These are phyloP conservation scores for Auriscalpium orientale DNA, from an alignment of 768 basidiomycete genomes.

Conservation along the genomic window DNA sequence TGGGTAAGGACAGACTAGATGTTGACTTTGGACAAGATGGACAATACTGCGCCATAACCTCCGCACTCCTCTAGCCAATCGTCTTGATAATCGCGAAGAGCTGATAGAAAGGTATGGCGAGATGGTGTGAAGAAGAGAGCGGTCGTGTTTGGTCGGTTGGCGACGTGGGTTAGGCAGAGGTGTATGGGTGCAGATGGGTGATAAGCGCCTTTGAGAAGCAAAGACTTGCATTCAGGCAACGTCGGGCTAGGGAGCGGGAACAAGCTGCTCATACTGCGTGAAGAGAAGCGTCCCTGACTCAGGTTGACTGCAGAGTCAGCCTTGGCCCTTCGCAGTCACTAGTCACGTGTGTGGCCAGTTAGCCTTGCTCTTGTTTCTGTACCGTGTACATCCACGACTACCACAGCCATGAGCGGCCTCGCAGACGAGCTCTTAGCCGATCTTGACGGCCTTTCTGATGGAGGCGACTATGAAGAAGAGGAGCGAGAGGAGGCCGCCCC, in stretches of 20 bases:
- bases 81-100: slow-evolving; percentile 45
- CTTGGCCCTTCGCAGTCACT: too few relatives aligned
- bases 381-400: neutral
- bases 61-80: slow-evolving; percentile 26
- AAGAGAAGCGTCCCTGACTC: too few relatives aligned
- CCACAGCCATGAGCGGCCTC: slow-evolving; percentile 57
- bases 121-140: slow-evolving; percentile 49
- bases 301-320: too few relatives aligned
- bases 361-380: too few relatives aligned
- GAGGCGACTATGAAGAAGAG: slow-evolving; percentile 42
- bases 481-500: slow-evolving; percentile 22
- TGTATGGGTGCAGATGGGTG: slow-evolving; percentile 66
- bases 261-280: slow-evolving; percentile 18
- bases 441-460: slow-evolving; percentile 76
- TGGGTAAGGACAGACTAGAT: slow-evolving; percentile 43
- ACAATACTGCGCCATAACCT: slow-evolving; percentile 21
- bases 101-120: slow-evolving; percentile 32
- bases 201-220: slow-evolving; percentile 59
- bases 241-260: slow-evolving; percentile 35
- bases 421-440: slow-evolving; percentile 92
- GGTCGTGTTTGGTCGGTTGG: slow-evolving; percentile 25
- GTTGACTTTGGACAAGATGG: slow-evolving; percentile 21
- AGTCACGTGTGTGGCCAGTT: too few relatives aligned
- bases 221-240: slow-evolving; percentile 47
- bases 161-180: slow-evolving; percentile 45